Base-by-base conservation (phyloP, 495 filamentous ascomycete genomes). In the Evansstolkia leycettana region DNA sequence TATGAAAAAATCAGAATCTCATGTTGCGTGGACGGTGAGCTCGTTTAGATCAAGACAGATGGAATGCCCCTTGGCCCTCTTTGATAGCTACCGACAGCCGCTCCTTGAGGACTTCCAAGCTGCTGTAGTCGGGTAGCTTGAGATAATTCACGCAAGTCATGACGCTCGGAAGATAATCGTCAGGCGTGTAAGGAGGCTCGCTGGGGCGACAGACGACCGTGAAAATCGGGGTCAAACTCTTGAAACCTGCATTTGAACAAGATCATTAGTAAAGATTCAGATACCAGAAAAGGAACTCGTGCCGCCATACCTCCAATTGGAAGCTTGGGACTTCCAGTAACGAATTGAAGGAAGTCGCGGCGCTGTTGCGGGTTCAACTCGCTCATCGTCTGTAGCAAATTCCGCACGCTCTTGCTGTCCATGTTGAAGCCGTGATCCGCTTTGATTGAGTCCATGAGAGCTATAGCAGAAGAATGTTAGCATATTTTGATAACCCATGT, bases 61-160 rank as follows among this genome's bases (percentile, higher is more conserved):
- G 92, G 73, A 99, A 99, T 35, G 92, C 92, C 12, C 92, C 92
- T 54, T 96, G 92, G n/a, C 92, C 92, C 64, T 99, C 92, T 55
- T 77, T 81, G 47, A 94, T 93, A 27, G 92, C 92, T 34, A 82
- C 76, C 28, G 75, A 76, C 20, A 99, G 62, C 52, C 80, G 78
- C 46, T 76, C 67, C 37, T 69, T 75, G 51, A 99, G 72, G 25
- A 82, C 70, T 11, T 85, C 72, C 40, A 94, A 59, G 48, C 62
- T 73, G 46, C 78, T 89, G 61, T 99, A 99, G 59, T 99, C 87
- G 14, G 92, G 92, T 48, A 99, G 69, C 58, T 99, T 99, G 44
- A 99, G 80, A 54, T 99, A 99, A 54, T 99, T 99, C 54, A 94
- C 90, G 56, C 92, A 96, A 29, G 92, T 99, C 92, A 99, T 99